Evolutionary conservation across 345 rosid genomes (phyloP).

Genomic region (Draba incana): DNA sequence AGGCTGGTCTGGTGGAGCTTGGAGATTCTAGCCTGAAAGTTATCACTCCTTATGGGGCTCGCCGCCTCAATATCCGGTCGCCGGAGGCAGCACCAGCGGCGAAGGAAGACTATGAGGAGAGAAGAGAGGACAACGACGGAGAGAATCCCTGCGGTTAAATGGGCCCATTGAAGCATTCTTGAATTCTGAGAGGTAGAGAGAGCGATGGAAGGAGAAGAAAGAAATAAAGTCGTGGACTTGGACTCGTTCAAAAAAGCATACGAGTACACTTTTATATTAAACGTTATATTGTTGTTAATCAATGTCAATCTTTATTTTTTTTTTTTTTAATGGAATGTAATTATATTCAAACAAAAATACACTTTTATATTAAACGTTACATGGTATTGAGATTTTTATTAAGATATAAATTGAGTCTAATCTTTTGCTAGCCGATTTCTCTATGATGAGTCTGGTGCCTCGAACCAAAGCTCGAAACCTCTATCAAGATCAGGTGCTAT

Average conservation of each 20-base stretch:
- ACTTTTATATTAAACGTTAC: no score
- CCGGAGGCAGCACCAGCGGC: conserved; percentile 49
- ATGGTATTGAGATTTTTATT: no score
- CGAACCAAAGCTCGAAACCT: no score
- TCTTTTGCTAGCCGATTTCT: no score
- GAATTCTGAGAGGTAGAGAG: conserved; percentile 19
- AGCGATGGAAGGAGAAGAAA: conserved; percentile 18
- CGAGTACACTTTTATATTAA: no score
- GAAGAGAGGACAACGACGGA: conserved; percentile 36
- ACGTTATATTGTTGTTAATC: no score
- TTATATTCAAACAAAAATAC: no score
- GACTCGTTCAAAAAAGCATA: conserved; percentile 51
- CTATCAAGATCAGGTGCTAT: no score
- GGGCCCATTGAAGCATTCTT: conserved; percentile 51
- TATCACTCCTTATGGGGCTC: conserved; percentile 33
- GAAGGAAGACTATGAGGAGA: conserved; percentile 43
- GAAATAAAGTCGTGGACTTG: conserved; percentile 44
- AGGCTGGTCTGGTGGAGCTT: conserved; percentile 59
- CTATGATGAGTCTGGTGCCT: no score
- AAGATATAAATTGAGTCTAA: no score
- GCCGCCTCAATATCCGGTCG: conserved; percentile 28
- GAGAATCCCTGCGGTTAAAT: conserved; percentile 41
- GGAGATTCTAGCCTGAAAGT: conserved; percentile 56
- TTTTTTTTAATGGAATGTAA: no score
- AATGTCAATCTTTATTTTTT: no score